Conservation (phyloP, 495 filamentous ascomycete species). For the Haplographium delicatum region DNA sequence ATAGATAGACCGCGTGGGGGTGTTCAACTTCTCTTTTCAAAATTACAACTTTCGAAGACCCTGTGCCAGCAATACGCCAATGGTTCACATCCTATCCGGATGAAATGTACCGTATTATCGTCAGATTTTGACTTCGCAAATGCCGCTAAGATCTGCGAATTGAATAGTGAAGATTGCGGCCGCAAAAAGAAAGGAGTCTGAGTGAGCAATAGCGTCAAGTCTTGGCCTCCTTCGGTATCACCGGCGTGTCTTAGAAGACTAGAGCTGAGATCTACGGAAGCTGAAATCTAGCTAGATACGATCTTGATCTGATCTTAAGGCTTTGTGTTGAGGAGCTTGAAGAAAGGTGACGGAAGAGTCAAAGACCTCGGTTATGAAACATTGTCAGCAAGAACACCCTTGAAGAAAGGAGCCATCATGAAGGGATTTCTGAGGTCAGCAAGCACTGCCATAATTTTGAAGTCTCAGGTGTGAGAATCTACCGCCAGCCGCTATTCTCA, state of each 20-base stretch:
- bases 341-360: background rate
- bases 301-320: background rate
- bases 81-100: background rate
- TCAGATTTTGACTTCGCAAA: background rate
- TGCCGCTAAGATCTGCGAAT: background rate
- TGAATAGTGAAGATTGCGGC: conserved; percentile 6
- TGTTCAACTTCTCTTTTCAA: background rate
- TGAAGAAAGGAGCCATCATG: background rate
- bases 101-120: background rate
- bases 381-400: background rate
- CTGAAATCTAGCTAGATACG: too few species aligned
- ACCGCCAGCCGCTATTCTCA: too few species aligned
- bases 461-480: too few species aligned
- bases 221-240: conserved; percentile 9
- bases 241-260: background rate
- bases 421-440: too few species aligned
- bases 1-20: background rate
- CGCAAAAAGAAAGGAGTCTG: too few species aligned
- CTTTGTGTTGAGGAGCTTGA: background rate
- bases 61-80: background rate
- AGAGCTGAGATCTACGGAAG: background rate
- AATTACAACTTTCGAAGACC: background rate
- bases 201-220: background rate
- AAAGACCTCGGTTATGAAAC: background rate
- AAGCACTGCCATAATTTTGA: too few species aligned